Evolutionary conservation across 805 yeast species (phyloP), one percentile per base, ranked within the genome.

Genomic region (Cyberlindnera petersonii): DNA sequence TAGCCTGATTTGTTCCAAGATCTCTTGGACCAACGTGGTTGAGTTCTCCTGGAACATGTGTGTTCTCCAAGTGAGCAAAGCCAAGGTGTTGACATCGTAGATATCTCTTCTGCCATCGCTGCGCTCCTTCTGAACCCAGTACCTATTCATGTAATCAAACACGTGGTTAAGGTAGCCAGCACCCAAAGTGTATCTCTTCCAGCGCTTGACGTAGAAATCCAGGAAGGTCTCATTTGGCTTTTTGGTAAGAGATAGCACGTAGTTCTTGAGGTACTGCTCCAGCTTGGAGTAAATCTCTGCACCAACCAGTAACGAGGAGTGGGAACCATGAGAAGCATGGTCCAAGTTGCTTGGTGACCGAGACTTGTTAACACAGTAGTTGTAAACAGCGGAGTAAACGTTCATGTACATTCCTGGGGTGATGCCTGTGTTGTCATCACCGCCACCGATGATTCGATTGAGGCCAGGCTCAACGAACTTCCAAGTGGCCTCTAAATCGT

Each of bases 51-150:
- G 73, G 61, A 93, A 91, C 76, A 93, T 74, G 43, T 78, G 76
- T 43, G 79, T 77, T 56, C 84, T 82, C 99, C 99, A 93, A 34
- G 86, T 81, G 49, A 88, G 71, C 37, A 91, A 67, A 36, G 96
- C 84, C 47, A 93, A 69, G 5, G 96, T 87, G 58, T 88, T 82
- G 17, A 94, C 94, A 61, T 93, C 98, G 61, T 79, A 87, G 32
- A 93, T 80, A 55, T 86, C 88, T 47, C 88, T 74, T 54, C 86
- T 77, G 14, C 97, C 97, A 59, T 91, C 97, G 30, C 87, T 83
- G 56, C 98, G 75, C 63, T 91, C 98, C 56, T 94, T 89, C 52
- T 84, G 85, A 31, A 94, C 96, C 98, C 98, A 93, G 64, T 91
- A 93, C 46, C 98, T 75, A 63, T 93, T 93, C 75, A 93, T 79